Conservation (phyloP, 208 protist species). For the Perkinsela sp. region DNA sequence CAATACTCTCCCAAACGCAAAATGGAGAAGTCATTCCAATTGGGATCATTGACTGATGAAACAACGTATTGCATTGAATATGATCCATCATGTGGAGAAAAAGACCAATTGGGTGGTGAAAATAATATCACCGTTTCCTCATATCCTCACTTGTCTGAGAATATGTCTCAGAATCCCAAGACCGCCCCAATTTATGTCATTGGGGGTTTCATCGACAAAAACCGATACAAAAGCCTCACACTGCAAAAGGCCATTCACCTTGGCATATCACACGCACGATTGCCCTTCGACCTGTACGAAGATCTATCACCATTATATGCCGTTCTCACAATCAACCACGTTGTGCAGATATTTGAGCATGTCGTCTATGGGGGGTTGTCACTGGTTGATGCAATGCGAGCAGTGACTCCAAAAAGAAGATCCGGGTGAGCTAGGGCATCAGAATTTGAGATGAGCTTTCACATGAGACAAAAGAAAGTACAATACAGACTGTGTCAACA, state of each 20-base stretch:
- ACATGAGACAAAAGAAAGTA: too few species aligned
- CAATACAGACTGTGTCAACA: too few species aligned
- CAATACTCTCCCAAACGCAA: neutral
- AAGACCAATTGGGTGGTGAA: neutral
- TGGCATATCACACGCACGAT: slow-evolving; percentile 11
- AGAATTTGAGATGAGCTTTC: too few species aligned
- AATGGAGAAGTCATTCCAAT: neutral
- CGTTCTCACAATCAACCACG: neutral
- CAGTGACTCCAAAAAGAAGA: neutral
- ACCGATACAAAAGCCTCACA: slow-evolving; percentile 20
- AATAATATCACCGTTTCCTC: slow-evolving; percentile 17
- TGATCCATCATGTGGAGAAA: neutral
- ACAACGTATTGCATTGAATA: neutral
- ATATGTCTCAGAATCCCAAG: slow-evolving; percentile 12
- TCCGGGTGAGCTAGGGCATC: neutral
- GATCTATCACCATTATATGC: neutral
- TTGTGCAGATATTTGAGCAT: neutral
- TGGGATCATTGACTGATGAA: neutral
- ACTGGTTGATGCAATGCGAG: neutral
- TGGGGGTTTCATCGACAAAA: slow-evolving; percentile 42
- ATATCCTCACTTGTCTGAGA: too few species aligned
- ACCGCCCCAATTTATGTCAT: slow-evolving; percentile 26
- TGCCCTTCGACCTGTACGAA: slow-evolving; percentile 20
- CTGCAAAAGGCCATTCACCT: slow-evolving; percentile 10
- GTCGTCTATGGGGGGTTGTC: neutral